Base-by-base conservation (phyloP, 148 eudicot species). In the Oxyria digyna region DNA sequence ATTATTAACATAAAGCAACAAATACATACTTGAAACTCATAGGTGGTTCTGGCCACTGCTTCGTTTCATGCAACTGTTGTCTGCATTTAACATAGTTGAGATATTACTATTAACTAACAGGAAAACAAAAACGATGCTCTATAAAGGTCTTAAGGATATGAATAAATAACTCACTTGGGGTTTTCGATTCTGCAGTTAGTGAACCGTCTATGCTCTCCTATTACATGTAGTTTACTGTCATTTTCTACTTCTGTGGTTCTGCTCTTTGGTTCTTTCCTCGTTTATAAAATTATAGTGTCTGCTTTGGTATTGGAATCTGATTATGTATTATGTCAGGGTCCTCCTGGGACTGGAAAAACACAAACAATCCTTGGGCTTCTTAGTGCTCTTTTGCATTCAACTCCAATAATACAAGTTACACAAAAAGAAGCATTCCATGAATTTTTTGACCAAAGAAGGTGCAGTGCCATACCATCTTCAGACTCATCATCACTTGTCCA, bases 321-420 rank as follows among this genome's bases (percentile, higher is more conserved):
- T 21, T 50, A 3, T 50, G 6, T 50, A 50, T 50, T 50, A 26
- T 55, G 6, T 63, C 54, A 62, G 98, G 98, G 98, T 12, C 98
- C 98, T 68, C 98, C 98, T 11, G 98, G 98, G 49, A 93, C 98
- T 10, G 98, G 98, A 64, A 93, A 93, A 76, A 93, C 98, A 69
- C 98, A 93, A 79, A 93, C 98, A 65, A 93, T 93, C 59, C 91
- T 90, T 74, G 98, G 98, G 67, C 84, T 94, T 70, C 96, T 94
- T 29, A 88, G 96, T 78, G 97, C 97, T 72, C 78, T 94, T 70
- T 80, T 94, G 81, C 98, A 94, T 83, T 84, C 98, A 67, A 84
- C 87, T 79, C 97, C 98, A 13, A n/a, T n/a, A n/a, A n/a, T n/a
- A n/a, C n/a, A n/a, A n/a, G n/a, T n/a, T n/a, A n/a, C n/a, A n/a